Conservation (phyloP, 1,284 basidiomycete species). For the Macrocystidia cucumis region DNA sequence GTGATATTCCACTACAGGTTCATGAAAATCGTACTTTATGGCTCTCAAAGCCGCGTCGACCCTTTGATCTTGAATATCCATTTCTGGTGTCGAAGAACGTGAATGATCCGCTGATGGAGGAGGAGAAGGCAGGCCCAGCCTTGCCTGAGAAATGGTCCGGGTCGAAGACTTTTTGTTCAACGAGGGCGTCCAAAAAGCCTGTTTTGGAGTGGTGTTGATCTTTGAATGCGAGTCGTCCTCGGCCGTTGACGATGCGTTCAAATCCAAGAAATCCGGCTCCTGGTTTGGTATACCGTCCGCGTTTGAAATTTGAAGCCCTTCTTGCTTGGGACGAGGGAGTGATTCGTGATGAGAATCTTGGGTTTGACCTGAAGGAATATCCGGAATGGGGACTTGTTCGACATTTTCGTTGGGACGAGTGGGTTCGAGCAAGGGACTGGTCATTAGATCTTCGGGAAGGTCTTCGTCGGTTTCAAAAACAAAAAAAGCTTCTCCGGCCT, state of each 20-base stretch:
- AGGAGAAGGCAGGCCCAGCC: slow-evolving; percentile 21
- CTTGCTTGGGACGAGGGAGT: slow-evolving; percentile 9
- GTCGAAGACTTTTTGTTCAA: slow-evolving; percentile 15
- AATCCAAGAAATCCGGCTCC: slow-evolving; percentile 63
- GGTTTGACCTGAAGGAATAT: too few relatives aligned
- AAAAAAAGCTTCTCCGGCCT: slow-evolving; percentile 98
- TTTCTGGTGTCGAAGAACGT: slow-evolving; percentile 17
- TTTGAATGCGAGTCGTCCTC: slow-evolving; percentile 11
- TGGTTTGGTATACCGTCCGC: slow-evolving; percentile 14
- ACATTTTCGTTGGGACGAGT: slow-evolving; percentile 38
- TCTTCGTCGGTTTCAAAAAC: slow-evolving; percentile 96
- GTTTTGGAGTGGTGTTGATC: slow-evolving; percentile 23
- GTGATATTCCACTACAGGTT: slow-evolving; percentile 64
- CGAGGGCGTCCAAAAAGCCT: slow-evolving; percentile 17
- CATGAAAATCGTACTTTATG: slow-evolving; percentile 36
- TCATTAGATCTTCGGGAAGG: slow-evolving; percentile 90
- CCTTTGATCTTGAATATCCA: slow-evolving; percentile 31
- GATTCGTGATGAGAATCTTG: too few relatives aligned
- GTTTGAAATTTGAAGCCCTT: slow-evolving; percentile 8
- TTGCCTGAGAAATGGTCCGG: slow-evolving; percentile 9
- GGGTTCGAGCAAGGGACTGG: slow-evolving; percentile 80
- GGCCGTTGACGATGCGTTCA: slow-evolving; percentile 33
- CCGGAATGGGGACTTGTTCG: too few relatives aligned
- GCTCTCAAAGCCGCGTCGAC: slow-evolving; percentile 49
- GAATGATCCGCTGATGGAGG: slow-evolving; percentile 21